A percentile compares a stretch with the other conserved stretches of the same genome.
Conservation (phyloP, 768 basidiomycete species). For the Amanita polypyramis region DNA sequence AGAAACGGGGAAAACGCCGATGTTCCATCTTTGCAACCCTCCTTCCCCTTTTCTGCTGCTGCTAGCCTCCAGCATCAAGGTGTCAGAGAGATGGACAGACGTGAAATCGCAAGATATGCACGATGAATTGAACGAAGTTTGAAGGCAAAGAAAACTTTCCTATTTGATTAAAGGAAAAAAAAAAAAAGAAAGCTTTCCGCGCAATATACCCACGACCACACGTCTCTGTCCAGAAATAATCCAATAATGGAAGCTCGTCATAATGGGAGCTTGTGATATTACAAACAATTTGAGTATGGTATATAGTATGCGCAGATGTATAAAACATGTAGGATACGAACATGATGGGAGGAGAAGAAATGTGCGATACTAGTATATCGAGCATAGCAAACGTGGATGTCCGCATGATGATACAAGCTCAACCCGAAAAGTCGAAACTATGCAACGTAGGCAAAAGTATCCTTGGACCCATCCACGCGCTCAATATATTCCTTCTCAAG, state of each 20-base stretch:
- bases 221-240: too few relatives aligned
- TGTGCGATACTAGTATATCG: conserved; percentile 4
- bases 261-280: background rate
- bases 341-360: background rate
- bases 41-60: too few relatives aligned
- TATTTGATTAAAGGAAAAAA: too few relatives aligned
- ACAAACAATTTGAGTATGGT: conserved; percentile 4
- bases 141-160: too few relatives aligned
- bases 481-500: conserved; percentile 98
- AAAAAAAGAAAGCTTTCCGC: too few relatives aligned
- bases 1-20: too few relatives aligned
- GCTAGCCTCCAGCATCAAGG: too few relatives aligned
- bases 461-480: conserved; percentile 82
- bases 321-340: background rate
- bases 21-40: too few relatives aligned
- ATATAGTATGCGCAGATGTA: background rate
- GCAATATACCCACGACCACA: too few relatives aligned
- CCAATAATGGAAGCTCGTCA: background rate
- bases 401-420: conserved; percentile 1
- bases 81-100: too few relatives aligned
- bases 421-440: conserved; percentile 19
- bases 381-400: background rate
- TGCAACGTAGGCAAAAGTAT: conserved; percentile 76
- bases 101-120: too few relatives aligned
- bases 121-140: too few relatives aligned